phyloP scores from a whole-genome alignment of 1,284 basidiomycete species.

The Omphalotus olearius region DNA sequence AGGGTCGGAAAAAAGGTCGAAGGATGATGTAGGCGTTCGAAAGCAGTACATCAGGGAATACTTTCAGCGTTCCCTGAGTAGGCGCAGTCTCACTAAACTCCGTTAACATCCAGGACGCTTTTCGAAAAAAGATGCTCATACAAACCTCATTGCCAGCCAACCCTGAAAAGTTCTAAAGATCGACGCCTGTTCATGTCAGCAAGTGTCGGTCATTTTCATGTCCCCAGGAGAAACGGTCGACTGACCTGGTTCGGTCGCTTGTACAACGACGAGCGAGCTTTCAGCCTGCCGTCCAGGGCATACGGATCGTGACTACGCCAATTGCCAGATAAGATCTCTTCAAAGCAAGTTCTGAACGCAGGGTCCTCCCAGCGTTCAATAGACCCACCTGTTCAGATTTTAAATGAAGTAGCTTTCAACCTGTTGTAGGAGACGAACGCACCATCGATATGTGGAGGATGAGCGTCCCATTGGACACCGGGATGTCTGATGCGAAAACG shows the following conservation, averaged over 20 bases:
- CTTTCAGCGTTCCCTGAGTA: constrained; percentile 72
- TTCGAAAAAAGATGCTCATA: not conserved
- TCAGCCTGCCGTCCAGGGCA: constrained; percentile 42
- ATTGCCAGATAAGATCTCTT: constrained; percentile 60
- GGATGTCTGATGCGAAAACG: constrained; percentile 80
- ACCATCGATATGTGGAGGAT: constrained; percentile 80
- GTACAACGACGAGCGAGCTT: constrained; percentile 62
- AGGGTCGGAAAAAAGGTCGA: constrained; percentile 76
- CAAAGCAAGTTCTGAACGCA: constrained; percentile 62
- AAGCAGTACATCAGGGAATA: constrained; percentile 73
- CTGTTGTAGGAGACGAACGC: constrained; percentile 13
- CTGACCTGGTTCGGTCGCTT: constrained; percentile 46
- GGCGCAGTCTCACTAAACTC: constrained; percentile 36
- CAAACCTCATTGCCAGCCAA: constrained; percentile 13
- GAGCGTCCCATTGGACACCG: constrained; percentile 59
- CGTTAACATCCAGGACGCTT: not conserved
- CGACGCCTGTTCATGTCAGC: constrained; percentile 4
- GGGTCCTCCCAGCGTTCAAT: constrained; percentile 87
- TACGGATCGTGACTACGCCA: constrained; percentile 75
- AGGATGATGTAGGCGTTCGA: constrained; percentile 81
- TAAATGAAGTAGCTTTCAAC: not conserved
- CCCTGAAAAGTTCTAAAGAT: constrained; percentile 12
- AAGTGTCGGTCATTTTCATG: constrained; percentile 44
- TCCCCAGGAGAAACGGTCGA: constrained; percentile 45
- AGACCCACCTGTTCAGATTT: constrained; percentile 50